Base-by-base conservation (phyloP, 2,329 filamentous ascomycete genomes). In the Canariomyces notabilis region DNA sequence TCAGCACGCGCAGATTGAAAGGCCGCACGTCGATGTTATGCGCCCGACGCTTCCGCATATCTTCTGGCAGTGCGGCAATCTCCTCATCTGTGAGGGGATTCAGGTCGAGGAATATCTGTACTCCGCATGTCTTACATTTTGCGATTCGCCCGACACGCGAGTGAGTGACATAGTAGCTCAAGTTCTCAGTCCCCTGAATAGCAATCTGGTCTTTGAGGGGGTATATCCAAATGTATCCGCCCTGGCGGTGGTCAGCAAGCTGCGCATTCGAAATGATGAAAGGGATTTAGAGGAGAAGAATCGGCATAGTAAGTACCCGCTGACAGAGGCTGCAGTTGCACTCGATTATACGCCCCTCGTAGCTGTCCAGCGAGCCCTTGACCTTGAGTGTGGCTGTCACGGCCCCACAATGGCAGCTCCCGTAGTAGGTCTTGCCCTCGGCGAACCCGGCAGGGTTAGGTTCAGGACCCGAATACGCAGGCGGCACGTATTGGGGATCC, bases 241-340 rank as follows among this genome's bases (percentile, higher is more conserved):
- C 65, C 72, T 76, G 34, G 9, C 3, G 1, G 5, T 5, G 38
- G 29, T 14, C 35, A 39, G 45, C 14, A 16, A 31, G 32, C 26
- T 29, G 26, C 26, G 26, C n/a, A n/a, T n/a, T n/a, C n/a, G n/a
- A n/a, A n/a, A n/a, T n/a, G n/a, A n/a, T n/a, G n/a, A n/a, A n/a
- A n/a, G 8, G 26, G 4, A 29, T 29, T 37, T 9, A 35, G 38
- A 23, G 14, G 5, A 26, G 39, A 23, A 31, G 20, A 23, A 14
- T 5, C 15, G 9, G 14, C 1, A 23, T 26, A 16, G 16, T 33
- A 7, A 49, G 56, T 60, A 71, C 70, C 40, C 70, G 62, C 34
- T 59, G 57, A 58, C 74, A 77, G 52, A 68, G 66, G 56, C 74
- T 77, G 64, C 75, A 78, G 58, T 75, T 73, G 62, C 75, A 77